phyloP scores from a whole-genome alignment of 129 eudicot genomes.

The Saposhnikovia divaricata region DNA sequence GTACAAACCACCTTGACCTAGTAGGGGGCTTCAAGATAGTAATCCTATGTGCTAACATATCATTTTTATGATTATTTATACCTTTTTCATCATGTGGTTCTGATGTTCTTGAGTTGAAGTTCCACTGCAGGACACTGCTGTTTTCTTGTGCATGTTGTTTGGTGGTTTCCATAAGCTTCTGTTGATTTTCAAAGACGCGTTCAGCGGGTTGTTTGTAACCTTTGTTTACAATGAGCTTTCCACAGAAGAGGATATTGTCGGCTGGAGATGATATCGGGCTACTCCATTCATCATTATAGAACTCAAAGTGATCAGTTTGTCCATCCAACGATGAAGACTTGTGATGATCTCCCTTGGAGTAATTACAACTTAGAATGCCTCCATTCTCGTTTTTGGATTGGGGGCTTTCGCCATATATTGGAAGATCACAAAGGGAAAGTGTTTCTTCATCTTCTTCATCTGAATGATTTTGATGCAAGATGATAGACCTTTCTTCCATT shows the following conservation, averaged over 20 bases:
- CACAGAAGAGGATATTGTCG: conserved; percentile 4
- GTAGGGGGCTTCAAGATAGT: conserved; percentile 6
- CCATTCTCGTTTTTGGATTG: not conserved
- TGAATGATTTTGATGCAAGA: not conserved
- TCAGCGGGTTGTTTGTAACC: not conserved
- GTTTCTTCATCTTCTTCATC: conserved; percentile 20
- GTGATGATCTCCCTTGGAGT: conserved; percentile 8
- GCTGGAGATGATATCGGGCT: not conserved
- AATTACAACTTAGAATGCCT: not conserved
- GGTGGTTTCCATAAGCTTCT: not conserved
- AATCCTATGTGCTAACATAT: not conserved
- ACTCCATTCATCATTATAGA: conserved; percentile 42
- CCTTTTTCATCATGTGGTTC: not conserved
- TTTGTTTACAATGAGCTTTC: conserved; percentile 8
- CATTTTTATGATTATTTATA: not conserved
- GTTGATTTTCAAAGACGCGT: not conserved
- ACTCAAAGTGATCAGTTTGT: conserved; percentile 42
- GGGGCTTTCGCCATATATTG: conserved; percentile 16
- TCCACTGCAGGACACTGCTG: not conserved
- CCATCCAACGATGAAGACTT: conserved; percentile 12
- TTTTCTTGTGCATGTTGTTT: not conserved
- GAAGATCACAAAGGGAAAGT: conserved; percentile 41
- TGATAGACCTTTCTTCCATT: not conserved
- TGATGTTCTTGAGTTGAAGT: not conserved
- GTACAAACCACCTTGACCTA: conserved; percentile 3